Percentiles rank a stretch among this genome's conserved stretches.
Conservation (phyloP, 306 rosid species). For the Medicago ruthenica region DNA sequence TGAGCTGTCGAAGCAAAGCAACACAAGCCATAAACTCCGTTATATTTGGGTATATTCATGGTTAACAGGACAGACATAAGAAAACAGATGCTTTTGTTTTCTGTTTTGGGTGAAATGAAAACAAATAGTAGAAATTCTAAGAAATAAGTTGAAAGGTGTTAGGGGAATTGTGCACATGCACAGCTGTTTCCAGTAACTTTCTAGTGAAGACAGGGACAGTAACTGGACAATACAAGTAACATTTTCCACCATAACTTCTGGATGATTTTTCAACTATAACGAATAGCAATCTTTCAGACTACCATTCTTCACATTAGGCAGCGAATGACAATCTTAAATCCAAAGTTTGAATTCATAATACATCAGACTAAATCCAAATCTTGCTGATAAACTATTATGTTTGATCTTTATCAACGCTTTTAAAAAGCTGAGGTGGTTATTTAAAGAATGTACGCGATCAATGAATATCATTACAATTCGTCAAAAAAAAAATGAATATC, state of each 20-base stretch:
- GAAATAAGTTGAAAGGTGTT: conserved; percentile 20
- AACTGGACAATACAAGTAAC: conserved; percentile 25
- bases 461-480: conserved; percentile 16
- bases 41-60: conserved; percentile 17
- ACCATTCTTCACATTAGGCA: conserved; percentile 26
- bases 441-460: conserved; percentile 31
- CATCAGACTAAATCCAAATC: conserved; percentile 34
- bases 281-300: conserved; percentile 7
- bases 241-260: conserved; percentile 10
- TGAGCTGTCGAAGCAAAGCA: conserved; percentile 65
- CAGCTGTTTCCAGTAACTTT: conserved; percentile 31
- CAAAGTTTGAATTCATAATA: conserved; percentile 17
- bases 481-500: conserved; percentile 2
- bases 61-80: conserved; percentile 22
- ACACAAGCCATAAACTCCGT: conserved; percentile 29
- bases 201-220: conserved; percentile 14
- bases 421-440: conserved; percentile 19
- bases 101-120: not conserved
- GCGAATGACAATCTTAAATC: conserved; percentile 8
- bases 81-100: not conserved
- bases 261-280: conserved; percentile 17
- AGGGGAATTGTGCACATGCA: conserved; percentile 21
- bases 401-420: conserved; percentile 30
- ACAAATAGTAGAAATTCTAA: conserved; percentile 4
- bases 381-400: conserved; percentile 8